Percentiles rank a stretch among this genome's conserved stretches.
phyloP scores from a whole-genome alignment of 768 basidiomycete genomes.

The Fistulinella prunicolor region DNA sequence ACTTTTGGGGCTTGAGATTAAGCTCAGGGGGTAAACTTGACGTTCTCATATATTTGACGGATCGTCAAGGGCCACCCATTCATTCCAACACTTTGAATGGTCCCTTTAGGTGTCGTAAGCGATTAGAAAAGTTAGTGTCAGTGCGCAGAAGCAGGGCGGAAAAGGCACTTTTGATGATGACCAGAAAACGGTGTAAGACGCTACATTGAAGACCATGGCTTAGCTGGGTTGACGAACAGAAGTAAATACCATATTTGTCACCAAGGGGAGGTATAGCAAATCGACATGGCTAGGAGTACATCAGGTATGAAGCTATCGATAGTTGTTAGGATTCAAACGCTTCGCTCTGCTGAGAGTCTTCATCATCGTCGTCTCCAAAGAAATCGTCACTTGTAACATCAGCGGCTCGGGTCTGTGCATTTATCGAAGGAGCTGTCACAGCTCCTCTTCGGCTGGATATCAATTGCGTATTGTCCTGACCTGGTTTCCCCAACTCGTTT shows the following conservation, averaged over 20 bases:
- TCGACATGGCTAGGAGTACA: no score
- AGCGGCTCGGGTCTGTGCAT: constrained; percentile 6
- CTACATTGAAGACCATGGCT: no score
- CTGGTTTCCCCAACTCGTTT: constrained; percentile 24
- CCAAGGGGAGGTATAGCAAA: no score
- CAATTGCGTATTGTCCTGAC: constrained; percentile 4
- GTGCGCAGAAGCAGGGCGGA: no score
- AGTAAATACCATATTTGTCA: no score
- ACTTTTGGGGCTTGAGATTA: background rate
- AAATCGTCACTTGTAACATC: constrained; percentile 25
- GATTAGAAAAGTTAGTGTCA: no score
- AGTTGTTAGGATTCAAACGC: constrained; percentile 9
- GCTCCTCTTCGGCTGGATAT: constrained; percentile 5
- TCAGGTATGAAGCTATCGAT: background rate
- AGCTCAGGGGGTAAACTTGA: background rate
- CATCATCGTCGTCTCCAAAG: constrained; percentile 27
- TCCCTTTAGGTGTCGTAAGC: background rate
- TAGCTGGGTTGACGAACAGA: no score
- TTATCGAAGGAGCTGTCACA: constrained; percentile 8
- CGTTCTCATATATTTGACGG: background rate
- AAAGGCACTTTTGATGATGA: no score
- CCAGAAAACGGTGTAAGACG: no score
- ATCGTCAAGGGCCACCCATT: background rate
- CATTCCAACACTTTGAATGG: background rate
- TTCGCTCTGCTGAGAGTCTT: constrained; percentile 16